Conservation (phyloP, 768 basidiomycete species). For the Tubosaeta sp. region DNA sequence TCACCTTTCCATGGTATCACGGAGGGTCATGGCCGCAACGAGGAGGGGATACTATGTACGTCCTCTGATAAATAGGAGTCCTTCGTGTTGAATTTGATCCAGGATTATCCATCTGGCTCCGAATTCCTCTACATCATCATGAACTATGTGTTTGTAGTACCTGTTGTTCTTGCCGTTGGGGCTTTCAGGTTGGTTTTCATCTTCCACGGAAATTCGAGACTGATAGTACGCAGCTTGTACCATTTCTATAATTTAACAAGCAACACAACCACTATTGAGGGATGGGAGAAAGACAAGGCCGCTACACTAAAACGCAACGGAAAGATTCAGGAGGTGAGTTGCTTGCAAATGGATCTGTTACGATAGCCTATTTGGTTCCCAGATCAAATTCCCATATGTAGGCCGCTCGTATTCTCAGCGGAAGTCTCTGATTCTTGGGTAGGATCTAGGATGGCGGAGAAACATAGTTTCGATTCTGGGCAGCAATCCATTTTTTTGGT, state of each 20-base stretch:
- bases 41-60: conserved; percentile 50
- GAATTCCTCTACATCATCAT: conserved; percentile 85
- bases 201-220: neutral
- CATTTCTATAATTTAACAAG: conserved; percentile 73
- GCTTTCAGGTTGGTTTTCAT: conserved; percentile 65
- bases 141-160: conserved; percentile 82
- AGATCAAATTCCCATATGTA: conserved; percentile 94
- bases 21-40: conserved; percentile 51
- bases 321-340: conserved; percentile 70
- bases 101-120: conserved; percentile 64
- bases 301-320: conserved; percentile 81
- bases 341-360: neutral
- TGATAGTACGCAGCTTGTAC: conserved; percentile 60
- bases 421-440: conserved; percentile 10
- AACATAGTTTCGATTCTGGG: conserved; percentile 84
- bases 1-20: conserved; percentile 79
- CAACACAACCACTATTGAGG: conserved; percentile 95
- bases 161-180: conserved; percentile 84
- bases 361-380: conserved; percentile 1
- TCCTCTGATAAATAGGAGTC: conserved; percentile 3
- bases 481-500: conserved; percentile 71
- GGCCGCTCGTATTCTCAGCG: conserved; percentile 20
- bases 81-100: neutral
- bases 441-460: conserved; percentile 74
- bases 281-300: conserved; percentile 96